Base-by-base conservation (phyloP, 257 asterid genomes). In the Solanum raphanifolium region DNA sequence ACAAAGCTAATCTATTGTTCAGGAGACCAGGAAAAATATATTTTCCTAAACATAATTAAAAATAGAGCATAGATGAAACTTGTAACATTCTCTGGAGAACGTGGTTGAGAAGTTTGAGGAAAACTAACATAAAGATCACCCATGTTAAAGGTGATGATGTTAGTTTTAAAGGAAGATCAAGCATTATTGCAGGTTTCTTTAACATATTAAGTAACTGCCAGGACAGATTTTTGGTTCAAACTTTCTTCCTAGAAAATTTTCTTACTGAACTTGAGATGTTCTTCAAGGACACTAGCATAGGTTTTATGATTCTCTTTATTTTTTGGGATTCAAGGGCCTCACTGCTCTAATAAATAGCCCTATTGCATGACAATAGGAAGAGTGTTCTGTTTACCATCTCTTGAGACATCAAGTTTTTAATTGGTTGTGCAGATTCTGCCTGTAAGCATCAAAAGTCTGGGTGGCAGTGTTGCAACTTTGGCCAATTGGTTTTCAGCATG, bases 401-500 rank as follows among this genome's bases (percentile, higher is more conserved):
- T 29, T 81, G 68, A 46, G 68, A 3, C 68, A 1, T 81, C 25
- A 5, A 27, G 29, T 27, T 43, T 4, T 46, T 46, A 27, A 78
- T 74, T 85, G 72, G 65, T 81, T 38, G 31, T 91, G 90, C 94
- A 96, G 99, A 95, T 96, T 87, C 98, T 96, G 87, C 99, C 98
- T 1, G 97, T 96, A 52, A 94, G 91, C 90, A 94, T 96, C 87
- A 96, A 96, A 86, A 95, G 99, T 32, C 94, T 96, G 88, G 99
- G 94, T 29, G 99, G 99, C 84, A 96, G 98, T 89, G 98, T 94
- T 71, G 99, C 98, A 71, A 96, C 98, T 35, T 88, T 96, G 88
- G 92, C 94, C 66, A 96, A 95, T 88, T 96, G 99, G 99, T 89
- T 94, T n/a, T 48, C 96, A 1, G 98, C 98, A 18, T 94, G 96